phyloP scores from a whole-genome alignment of 1,139 yeast species.

The Saccharomyces pastorianus region DNA sequence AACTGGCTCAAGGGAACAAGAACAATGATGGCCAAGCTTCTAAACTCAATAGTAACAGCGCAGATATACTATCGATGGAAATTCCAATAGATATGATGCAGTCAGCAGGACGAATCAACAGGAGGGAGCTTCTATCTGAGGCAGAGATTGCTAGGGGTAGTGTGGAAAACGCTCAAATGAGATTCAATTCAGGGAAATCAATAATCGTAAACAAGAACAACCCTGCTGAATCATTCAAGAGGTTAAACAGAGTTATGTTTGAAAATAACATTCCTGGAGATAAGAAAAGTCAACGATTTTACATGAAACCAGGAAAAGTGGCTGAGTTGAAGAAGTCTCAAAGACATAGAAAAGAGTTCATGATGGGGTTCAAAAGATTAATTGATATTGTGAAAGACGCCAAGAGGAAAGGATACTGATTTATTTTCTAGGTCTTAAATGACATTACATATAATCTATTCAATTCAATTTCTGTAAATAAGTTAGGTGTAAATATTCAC shows the following conservation, averaged over 20 bases:
- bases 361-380: conserved; percentile 41
- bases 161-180: conserved; percentile 1
- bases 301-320: conserved; percentile 42
- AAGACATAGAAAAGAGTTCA: conserved; percentile 41
- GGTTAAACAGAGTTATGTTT: conserved; percentile 32
- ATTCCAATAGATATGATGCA: background rate
- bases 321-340: conserved; percentile 37
- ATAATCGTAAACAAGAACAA: background rate
- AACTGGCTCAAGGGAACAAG: background rate
- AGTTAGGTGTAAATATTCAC: background rate
- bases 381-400: conserved; percentile 44
- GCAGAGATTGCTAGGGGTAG: background rate
- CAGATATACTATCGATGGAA: background rate
- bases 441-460: background rate
- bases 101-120: background rate
- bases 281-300: conserved; percentile 36
- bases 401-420: conserved; percentile 40
- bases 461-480: background rate
- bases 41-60: background rate
- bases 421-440: background rate
- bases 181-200: background rate
- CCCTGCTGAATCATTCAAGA: conserved; percentile 32
- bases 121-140: background rate
- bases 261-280: conserved; percentile 35
- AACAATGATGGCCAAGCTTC: background rate